Conservation (phyloP, 2,329 filamentous ascomycete species). For the Epicoccum nigrum region DNA sequence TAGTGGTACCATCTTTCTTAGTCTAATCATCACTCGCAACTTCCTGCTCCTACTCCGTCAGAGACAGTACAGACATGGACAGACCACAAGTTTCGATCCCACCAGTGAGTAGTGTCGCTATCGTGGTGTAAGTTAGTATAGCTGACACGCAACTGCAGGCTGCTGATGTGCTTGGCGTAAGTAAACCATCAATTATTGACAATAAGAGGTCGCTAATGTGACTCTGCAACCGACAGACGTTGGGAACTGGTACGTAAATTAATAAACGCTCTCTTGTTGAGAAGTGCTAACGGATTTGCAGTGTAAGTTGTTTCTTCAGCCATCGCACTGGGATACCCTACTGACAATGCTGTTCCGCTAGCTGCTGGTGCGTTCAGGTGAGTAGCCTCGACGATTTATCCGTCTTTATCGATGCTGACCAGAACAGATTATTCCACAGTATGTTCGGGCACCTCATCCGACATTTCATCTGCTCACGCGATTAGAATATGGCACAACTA, state of each 20-base stretch:
- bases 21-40: background rate
- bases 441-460: slow-evolving; percentile 12
- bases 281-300: slow-evolving; percentile 22
- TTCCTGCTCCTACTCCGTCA: background rate
- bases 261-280: slow-evolving; percentile 4
- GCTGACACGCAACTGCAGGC: slow-evolving; percentile 40
- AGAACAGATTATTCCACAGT: slow-evolving; percentile 44
- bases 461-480: background rate
- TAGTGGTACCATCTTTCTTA: background rate
- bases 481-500: slow-evolving; percentile 66
- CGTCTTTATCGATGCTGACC: slow-evolving; percentile 17
- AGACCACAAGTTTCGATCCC: slow-evolving; percentile 45
- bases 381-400: background rate
- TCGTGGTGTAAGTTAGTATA: background rate
- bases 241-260: slow-evolving; percentile 43
- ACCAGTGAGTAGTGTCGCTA: slow-evolving; percentile 28
- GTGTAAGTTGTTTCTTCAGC: slow-evolving; percentile 25
- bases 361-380: slow-evolving; percentile 53
- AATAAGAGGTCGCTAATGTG: slow-evolving; percentile 20
- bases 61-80: slow-evolving; percentile 23
- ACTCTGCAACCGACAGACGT: slow-evolving; percentile 35
- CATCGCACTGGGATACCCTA: slow-evolving; percentile 18
- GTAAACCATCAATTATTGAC: slow-evolving; percentile 15
- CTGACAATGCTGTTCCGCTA: slow-evolving; percentile 29
- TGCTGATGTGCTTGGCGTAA: slow-evolving; percentile 48